Percentiles rank a stretch among this genome's conserved stretches.
Conservation (phyloP, 345 rosid genomes). For the Brassica incana region DNA sequence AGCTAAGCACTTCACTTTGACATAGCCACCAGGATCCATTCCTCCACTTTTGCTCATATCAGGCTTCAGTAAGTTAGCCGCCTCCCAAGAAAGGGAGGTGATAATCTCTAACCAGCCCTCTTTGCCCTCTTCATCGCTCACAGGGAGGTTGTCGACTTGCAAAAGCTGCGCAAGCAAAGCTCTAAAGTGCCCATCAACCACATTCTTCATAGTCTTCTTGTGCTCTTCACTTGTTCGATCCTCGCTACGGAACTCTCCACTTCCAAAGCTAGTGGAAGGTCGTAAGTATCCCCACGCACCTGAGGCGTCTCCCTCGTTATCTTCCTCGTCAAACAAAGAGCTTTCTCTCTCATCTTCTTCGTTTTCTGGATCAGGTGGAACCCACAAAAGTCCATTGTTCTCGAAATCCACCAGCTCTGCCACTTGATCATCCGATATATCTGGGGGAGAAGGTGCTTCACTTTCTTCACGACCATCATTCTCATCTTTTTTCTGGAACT, state of each 20-base stretch:
- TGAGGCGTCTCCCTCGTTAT: conserved; percentile 61
- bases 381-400: conserved; percentile 84
- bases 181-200: conserved; percentile 95
- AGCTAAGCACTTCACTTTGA: conserved; percentile 96
- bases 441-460: conserved; percentile 53
- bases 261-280: conserved; percentile 70
- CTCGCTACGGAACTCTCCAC: conserved; percentile 64
- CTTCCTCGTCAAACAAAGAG: conserved; percentile 64
- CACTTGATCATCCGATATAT: conserved; percentile 48
- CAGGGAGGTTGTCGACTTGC: conserved; percentile 81
- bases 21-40: conserved; percentile 99
- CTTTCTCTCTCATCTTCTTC: conserved; percentile 91
- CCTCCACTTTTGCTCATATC: conserved; percentile 94
- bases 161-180: conserved; percentile 89
- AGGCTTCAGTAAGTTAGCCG: conserved; percentile 88
- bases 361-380: conserved; percentile 98
- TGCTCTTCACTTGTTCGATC: conserved; percentile 76
- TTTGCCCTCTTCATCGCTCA: conserved; percentile 59
- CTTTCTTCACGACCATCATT: conserved; percentile 54
- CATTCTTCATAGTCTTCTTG: conserved; percentile 78
- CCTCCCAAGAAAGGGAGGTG: conserved; percentile 95
- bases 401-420: conserved; percentile 86
- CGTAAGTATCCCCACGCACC: conserved; percentile 83
- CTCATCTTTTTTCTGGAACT: conserved; percentile 55
- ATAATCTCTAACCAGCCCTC: conserved; percentile 91